These are phyloP conservation scores for Wickerhamomyces mucosus DNA, from an alignment of 805 yeast species.

Conservation along the genomic window DNA sequence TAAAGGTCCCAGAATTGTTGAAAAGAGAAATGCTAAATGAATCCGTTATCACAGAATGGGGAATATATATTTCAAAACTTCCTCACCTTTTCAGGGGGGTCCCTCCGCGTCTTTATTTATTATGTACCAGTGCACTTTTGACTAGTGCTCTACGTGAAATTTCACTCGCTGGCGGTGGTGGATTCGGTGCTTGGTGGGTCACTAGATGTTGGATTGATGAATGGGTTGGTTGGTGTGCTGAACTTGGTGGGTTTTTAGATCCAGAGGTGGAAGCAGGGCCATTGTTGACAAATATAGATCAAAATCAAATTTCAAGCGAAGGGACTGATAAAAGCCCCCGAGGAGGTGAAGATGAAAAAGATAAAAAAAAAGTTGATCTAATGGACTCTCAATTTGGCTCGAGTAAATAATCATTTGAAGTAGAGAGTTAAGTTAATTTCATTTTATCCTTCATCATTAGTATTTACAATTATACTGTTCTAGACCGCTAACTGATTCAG, in stretches of 20 bases:
- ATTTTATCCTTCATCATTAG: too few species aligned
- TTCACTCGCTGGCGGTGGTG: constrained; percentile 44
- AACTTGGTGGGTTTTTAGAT: constrained; percentile 43
- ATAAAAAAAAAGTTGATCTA: too few species aligned
- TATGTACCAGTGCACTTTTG: constrained; percentile 42
- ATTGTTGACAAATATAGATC: too few species aligned
- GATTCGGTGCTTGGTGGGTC: constrained; percentile 71
- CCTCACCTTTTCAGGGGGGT: constrained; percentile 40
- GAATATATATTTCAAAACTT: constrained; percentile 28
- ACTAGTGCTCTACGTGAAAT: constrained; percentile 56
- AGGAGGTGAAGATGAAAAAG: too few species aligned
- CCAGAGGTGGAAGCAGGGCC: too few species aligned
- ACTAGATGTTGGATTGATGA: constrained; percentile 71
- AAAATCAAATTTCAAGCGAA: too few species aligned
- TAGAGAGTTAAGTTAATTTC: too few species aligned
- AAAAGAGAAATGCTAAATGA: constrained; percentile 8
- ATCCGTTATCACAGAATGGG: constrained; percentile 18
- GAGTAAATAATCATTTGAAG: too few species aligned
- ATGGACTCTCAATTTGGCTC: too few species aligned
- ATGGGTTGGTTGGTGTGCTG: constrained; percentile 58
- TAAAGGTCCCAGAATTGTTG: constrained; percentile 26
- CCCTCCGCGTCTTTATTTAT: constrained; percentile 45
- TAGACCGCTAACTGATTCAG: too few species aligned
- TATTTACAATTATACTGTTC: too few species aligned
- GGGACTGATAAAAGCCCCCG: too few species aligned